These are phyloP conservation scores for Anastatica hierochuntica DNA, from an alignment of 345 rosid species.

Conservation along the genomic window DNA sequence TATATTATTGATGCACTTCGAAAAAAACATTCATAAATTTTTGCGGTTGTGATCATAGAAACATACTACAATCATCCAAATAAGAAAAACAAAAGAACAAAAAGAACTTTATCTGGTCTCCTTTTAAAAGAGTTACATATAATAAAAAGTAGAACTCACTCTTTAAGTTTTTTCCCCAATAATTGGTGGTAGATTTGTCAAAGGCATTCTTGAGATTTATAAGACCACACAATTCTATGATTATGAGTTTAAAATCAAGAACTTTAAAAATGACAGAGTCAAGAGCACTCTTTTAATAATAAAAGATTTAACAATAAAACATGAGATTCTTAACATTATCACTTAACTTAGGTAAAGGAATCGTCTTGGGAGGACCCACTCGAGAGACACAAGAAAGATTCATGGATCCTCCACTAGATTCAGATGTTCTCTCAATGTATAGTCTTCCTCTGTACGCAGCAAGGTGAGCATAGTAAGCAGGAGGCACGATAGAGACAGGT, in stretches of 20 bases:
- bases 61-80: too few species aligned
- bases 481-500: constrained; percentile 90
- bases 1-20: too few species aligned
- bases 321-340: constrained; percentile 84
- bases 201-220: not conserved
- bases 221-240: not conserved
- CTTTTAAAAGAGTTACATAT: too few species aligned
- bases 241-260: too few species aligned
- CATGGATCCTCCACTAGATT: constrained; percentile 27
- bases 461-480: constrained; percentile 88
- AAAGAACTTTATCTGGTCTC: too few species aligned
- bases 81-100: too few species aligned
- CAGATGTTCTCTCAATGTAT: constrained; percentile 72
- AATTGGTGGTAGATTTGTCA: too few species aligned
- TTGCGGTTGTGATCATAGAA: too few species aligned
- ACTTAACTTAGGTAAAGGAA: constrained; percentile 68
- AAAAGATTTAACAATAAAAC: constrained; percentile 59
- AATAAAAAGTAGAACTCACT: too few species aligned
- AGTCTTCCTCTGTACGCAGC: constrained; percentile 94
- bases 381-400: constrained; percentile 44
- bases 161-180: too few species aligned
- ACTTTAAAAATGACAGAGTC: not conserved
- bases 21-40: too few species aligned
- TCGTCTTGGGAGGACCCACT: constrained; percentile 63
- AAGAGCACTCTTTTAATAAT: not conserved